Evolutionary conservation across 75 land plant genomes (phyloP).

Genomic region (Cryptomeria japonica): DNA sequence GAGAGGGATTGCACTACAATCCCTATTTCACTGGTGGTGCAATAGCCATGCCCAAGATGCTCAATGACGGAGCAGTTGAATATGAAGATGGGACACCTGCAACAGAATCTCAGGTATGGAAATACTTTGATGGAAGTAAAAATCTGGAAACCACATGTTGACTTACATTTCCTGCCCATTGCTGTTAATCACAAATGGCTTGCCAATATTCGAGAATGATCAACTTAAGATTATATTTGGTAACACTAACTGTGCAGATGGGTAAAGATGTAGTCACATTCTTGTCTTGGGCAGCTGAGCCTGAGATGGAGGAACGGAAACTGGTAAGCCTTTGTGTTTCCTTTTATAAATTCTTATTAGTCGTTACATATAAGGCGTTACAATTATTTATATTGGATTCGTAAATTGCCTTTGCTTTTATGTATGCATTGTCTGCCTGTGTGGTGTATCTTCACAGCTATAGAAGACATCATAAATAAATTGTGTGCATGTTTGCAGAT

Average conservation of each 20-base stretch:
- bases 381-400: not conserved
- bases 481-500: slow-evolving; percentile 43
- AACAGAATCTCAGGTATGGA: slow-evolving; percentile 79
- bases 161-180: not conserved
- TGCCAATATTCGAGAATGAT: not conserved
- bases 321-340: slow-evolving; percentile 33
- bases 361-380: not conserved
- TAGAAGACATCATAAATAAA: not conserved
- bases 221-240: not conserved
- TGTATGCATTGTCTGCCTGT: not conserved
- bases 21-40: slow-evolving; percentile 98
- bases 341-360: slow-evolving; percentile 2
- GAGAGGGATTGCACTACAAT: slow-evolving; percentile 93
- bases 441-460: not conserved
- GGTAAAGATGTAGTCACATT: slow-evolving; percentile 93
- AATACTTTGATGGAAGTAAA: not conserved
- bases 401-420: not conserved
- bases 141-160: not conserved
- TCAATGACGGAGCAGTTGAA: slow-evolving; percentile 89
- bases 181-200: not conserved
- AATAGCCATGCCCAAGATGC: slow-evolving; percentile 99
- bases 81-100: slow-evolving; percentile 99
- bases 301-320: slow-evolving; percentile 98
- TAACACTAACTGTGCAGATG: slow-evolving; percentile 56
- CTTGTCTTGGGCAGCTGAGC: slow-evolving; percentile 95